Base-by-base conservation (phyloP, 169 alveolate genomes). In the Amoebophrya sp. region DNA sequence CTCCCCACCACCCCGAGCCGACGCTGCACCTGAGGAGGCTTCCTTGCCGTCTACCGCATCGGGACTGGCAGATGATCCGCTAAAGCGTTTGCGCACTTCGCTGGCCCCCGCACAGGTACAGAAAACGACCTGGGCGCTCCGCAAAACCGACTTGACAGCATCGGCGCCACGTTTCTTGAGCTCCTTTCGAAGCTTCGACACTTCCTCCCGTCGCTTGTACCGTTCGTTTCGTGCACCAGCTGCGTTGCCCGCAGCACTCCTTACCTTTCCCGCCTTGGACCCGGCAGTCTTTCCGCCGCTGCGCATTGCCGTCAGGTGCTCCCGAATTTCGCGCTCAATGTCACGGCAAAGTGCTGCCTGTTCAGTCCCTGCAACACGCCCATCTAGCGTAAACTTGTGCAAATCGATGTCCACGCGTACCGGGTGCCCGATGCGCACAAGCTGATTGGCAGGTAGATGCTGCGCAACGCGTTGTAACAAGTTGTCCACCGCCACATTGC, bases 61-160 rank as follows among this genome's bases (percentile, higher is more conserved):
- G 23, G 39, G 90, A n/a, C n/a, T 26, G 23, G 10, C 23, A 0
- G 41, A 33, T 3, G 41, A 47, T 83, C 38, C 23, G 77, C 90
- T n/a, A 47, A 92, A 54, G 91, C 90, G 92, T 0, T 92, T 89
- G 47, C 90, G 90, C 18, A 92, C 89, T 38, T 41, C 89, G 14
- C 92, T 92, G 0, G 94, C 91, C 0, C 94, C 94, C 33, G 94
- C 78, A 78, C 94, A 93, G 40, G 94, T 93, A 54, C 93, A 92
- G 54, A 93, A 93, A 12, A 93, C 94, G 38, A 90, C 93, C 90
- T 90, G 77, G 38, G 55, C 29, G 29, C 40, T 18, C 38, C 40
- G 89, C 89, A 41, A 47, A 29, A 41, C 41, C 34, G 23, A 39
- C 26, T 34, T 41, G 29, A 40, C 40, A 34, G 34, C 89, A 3